These are phyloP conservation scores for Fusarium albidum DNA, from an alignment of 2,329 filamentous ascomycete genomes.

Conservation along the genomic window DNA sequence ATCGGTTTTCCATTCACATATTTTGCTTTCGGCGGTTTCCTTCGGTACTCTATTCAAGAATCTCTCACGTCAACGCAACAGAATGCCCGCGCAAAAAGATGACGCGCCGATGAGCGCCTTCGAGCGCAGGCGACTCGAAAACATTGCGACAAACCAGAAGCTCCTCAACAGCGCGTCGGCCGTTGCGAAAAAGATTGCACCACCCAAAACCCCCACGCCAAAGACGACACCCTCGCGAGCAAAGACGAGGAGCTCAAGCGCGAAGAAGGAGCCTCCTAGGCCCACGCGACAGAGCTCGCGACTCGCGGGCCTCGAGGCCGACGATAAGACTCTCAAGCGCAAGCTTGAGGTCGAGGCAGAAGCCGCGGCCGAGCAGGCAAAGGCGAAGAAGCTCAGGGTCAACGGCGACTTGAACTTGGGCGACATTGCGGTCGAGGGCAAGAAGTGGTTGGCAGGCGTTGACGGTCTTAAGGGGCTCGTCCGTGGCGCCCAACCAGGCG, in stretches of 20 bases:
- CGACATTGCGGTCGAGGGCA: conserved; percentile 82
- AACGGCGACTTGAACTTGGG: conserved; percentile 72
- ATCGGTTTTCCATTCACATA: neutral
- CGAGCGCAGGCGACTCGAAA: conserved; percentile 83
- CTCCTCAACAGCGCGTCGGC: conserved; percentile 79
- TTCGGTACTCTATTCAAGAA: neutral
- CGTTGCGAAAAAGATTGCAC: conserved; percentile 74
- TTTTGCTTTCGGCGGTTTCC: neutral
- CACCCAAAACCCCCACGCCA: conserved; percentile 62
- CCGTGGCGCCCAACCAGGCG: conserved; percentile 78
- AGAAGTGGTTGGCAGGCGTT: conserved; percentile 74
- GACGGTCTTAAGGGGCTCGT: conserved; percentile 68
- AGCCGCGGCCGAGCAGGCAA: conserved; percentile 49
- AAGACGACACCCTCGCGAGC: conserved; percentile 49
- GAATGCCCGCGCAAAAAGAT: conserved; percentile 59
- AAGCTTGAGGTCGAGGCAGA: conserved; percentile 61
- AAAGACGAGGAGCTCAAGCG: conserved; percentile 47
- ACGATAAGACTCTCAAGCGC: conserved; percentile 56
- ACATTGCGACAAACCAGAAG: conserved; percentile 86
- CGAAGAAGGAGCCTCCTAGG: conserved; percentile 56
- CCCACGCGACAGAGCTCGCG: conserved; percentile 67
- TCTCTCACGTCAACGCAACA: neutral
- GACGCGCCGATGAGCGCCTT: conserved; percentile 76
- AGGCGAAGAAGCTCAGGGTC: conserved; percentile 66
- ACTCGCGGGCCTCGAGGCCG: conserved; percentile 62